Base-by-base conservation (phyloP, 352 stramenopile genomes). In the Pythium phragmitis region DNA sequence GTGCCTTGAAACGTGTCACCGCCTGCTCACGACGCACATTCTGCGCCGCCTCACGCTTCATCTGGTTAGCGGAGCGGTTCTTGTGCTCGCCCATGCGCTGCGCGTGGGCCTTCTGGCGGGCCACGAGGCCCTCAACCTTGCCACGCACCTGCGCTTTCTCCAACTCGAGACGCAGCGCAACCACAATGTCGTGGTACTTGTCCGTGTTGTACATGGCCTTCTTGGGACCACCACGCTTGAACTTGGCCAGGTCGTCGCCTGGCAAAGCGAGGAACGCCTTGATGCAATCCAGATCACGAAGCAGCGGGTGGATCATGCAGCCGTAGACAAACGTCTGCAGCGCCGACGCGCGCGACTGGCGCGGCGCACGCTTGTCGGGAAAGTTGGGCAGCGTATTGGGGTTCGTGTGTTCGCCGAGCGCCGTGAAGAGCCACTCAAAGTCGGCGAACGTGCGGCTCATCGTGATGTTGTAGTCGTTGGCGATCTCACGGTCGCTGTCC, bases 231-330 rank as follows among this genome's bases (percentile, higher is more conserved):
- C 56, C 75, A 56, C 85, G 86, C 62, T 87, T 80, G 68, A 91
- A 93, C 60, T 87, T 80, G 67, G 60, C 70, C 14, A 95, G 78
- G 58, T 92, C 79, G 0, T 92, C 82, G 30, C 67, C 77, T 26
- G 86, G 80, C 12, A 95, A 67, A 0, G 82, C 75, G n/a, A 95
- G 59, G 72, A 95, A 95, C 0, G 86, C 83, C 74, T 95, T 95
- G 23, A 95, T 64, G 53, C 77, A 89, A 69, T 95, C 84, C 1
- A 80, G 76, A 39, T 92, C 85, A 48, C 84, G 84, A 45, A 93
- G 69, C 52, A 95, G 70, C 33, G 84, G 84, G 68, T 95, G 86
- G 48, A 95, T 57, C 72, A 95, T 80, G 34, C 80, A 92, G 9
- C 82, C 86, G 59, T 87, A 91, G 46, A 92, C 66, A 66, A 93